These are phyloP conservation scores for Oemleria cerasiformis DNA, from an alignment of 306 rosid species.

Conservation along the genomic window DNA sequence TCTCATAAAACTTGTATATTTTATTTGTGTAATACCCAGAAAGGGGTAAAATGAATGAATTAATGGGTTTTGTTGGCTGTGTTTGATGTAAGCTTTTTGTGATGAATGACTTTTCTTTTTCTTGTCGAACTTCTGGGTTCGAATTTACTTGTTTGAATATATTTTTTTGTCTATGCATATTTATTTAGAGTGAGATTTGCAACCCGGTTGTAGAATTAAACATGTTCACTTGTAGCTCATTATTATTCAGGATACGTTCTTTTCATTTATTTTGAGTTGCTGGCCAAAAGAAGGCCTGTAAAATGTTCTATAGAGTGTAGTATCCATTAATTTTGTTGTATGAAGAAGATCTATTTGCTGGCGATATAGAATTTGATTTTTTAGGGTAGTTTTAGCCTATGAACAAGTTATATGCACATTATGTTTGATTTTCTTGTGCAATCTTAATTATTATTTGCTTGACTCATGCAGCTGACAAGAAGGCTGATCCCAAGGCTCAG, in stretches of 20 bases:
- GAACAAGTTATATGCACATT: background rate
- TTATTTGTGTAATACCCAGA: background rate
- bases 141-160: background rate
- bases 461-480: constrained; percentile 44
- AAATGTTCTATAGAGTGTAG: background rate
- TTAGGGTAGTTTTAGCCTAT: background rate
- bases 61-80: background rate
- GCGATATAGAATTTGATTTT: no score
- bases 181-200: no score
- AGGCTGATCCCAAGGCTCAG: constrained; percentile 72
- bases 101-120: background rate
- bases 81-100: background rate
- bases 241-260: no score
- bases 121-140: background rate
- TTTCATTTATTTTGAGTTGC: no score
- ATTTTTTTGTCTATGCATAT: no score
- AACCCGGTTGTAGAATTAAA: no score
- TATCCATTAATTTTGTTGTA: no score
- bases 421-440: background rate
- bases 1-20: background rate
- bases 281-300: background rate
- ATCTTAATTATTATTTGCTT: background rate
- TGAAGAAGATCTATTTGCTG: no score
- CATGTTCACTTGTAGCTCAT: no score
- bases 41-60: background rate